Base-by-base conservation (phyloP, 2,329 filamentous ascomycete species). In the Beauveria australis region DNA sequence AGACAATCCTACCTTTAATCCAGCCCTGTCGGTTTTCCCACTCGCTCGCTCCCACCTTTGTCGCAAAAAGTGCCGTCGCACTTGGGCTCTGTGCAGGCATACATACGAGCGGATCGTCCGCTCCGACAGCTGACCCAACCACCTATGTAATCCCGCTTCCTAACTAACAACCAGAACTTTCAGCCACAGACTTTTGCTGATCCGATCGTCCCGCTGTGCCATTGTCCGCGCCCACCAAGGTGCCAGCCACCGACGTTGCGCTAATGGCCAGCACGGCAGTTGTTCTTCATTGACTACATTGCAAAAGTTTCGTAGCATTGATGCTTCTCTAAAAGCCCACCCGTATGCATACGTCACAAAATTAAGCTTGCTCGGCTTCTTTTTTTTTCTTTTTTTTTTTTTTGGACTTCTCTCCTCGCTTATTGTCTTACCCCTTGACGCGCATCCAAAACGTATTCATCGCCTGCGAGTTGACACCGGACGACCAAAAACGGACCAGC, bases 121-220 rank as follows among this genome's bases (percentile, higher is more conserved):
- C 44, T 12, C 28, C 16, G 53, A 41, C 54, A 48, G 22, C 30
- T 44, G 16, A 19, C 28, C 10, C 47, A 59, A 59, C 37, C 55
- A 43, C 33, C 33, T 37, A 53, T 30, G 7, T 6, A 26, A 26
- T 28, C 8, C 28, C 28, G 9, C 18, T 9, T 7, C 22, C 22
- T 22, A 22, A 44, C 28, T 49, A 28, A 5, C 8, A 41, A 47
- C 51, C 5, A 51, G 16, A n/a, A 2, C 8, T 40, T 48, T 30
- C 24, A 47, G 53, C 26, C 57, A 59, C 57, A 22, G 48, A 47
- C 14, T 51, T 53, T 53, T 40, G 57, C 57, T 59, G 49, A 59
- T 59, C 57, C 57, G 48, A 59, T 59, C 57, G 49, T 40, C 22
- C 57, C 26, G 40, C 12, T 16, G 9, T 9, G 33, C 18, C 10